Conservation (phyloP, 169 alveolate genomes). For the Fabrea salina region DNA sequence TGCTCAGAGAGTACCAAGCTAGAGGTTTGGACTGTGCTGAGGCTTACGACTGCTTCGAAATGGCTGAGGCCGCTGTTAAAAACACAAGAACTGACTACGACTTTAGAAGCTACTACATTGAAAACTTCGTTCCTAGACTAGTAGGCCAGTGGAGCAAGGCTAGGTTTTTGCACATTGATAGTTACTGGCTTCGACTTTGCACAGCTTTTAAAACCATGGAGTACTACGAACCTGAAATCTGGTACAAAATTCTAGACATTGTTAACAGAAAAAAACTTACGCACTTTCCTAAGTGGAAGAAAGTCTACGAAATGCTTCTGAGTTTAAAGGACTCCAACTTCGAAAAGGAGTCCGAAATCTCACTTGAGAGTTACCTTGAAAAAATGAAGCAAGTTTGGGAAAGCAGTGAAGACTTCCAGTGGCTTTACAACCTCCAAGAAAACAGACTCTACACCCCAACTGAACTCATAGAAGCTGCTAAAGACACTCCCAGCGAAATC, state of each 20-base stretch:
- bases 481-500: background rate
- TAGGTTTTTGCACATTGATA: background rate
- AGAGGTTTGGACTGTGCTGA: background rate
- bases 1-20: background rate
- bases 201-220: background rate
- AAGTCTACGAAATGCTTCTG: background rate
- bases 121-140: background rate
- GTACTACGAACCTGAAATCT: background rate
- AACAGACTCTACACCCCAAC: slow-evolving; percentile 28
- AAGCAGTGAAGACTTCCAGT: slow-evolving; percentile 14
- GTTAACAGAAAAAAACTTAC: background rate
- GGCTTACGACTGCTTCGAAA: background rate
- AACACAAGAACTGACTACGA: slow-evolving; percentile 4
- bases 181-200: background rate
- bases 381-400: background rate
- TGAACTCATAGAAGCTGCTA: slow-evolving; percentile 19
- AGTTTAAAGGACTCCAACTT: background rate
- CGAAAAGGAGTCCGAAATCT: background rate
- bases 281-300: background rate
- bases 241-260: background rate
- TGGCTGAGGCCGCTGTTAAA: background rate
- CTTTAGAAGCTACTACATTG: background rate
- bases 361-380: background rate
- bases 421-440: slow-evolving; percentile 32
- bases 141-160: background rate